phyloP scores from a whole-genome alignment of 805 yeast genomes.

The Lachancea kluyveri region DNA sequence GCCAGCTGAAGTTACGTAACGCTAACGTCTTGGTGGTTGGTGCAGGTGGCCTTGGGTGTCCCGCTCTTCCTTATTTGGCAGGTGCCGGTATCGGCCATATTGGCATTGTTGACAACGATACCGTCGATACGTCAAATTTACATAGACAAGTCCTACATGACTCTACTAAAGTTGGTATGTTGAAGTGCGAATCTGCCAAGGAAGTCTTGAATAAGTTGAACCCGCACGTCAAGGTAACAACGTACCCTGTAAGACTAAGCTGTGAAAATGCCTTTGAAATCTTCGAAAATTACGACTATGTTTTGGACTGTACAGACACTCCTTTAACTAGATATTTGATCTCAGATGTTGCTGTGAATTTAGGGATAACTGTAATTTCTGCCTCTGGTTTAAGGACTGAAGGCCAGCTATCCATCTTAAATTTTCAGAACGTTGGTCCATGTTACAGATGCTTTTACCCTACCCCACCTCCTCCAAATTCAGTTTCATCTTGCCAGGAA shows the following conservation, averaged over 20 bases:
- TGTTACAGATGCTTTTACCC: slow-evolving; percentile 95
- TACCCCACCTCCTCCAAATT: slow-evolving; percentile 76
- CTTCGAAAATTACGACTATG: slow-evolving; percentile 59
- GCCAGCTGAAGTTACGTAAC: slow-evolving; percentile 52
- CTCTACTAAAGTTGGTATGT: slow-evolving; percentile 55
- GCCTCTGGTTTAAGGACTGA: slow-evolving; percentile 91
- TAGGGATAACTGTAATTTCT: slow-evolving; percentile 69
- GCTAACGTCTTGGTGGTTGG: slow-evolving; percentile 75
- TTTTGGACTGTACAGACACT: slow-evolving; percentile 92
- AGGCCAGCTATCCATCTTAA: slow-evolving; percentile 79
- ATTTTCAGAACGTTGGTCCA: slow-evolving; percentile 65
- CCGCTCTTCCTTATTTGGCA: slow-evolving; percentile 74
- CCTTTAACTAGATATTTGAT: slow-evolving; percentile 83
- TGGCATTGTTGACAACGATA: slow-evolving; percentile 85
- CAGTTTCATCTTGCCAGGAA: slow-evolving; percentile 81
- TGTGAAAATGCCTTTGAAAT: slow-evolving; percentile 57
- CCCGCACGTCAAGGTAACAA: slow-evolving; percentile 53
- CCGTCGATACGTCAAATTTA: slow-evolving; percentile 76
- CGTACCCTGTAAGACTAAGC: slow-evolving; percentile 47
- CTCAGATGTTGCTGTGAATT: slow-evolving; percentile 72
- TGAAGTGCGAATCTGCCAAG: slow-evolving; percentile 78
- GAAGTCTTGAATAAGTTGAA: slow-evolving; percentile 48
- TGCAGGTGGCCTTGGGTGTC: slow-evolving; percentile 96
- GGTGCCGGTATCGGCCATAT: slow-evolving; percentile 85
- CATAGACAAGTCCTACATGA: slow-evolving; percentile 87